Conservation (phyloP, 176 grass and related monocot species). For the Carex littledalei region DNA sequence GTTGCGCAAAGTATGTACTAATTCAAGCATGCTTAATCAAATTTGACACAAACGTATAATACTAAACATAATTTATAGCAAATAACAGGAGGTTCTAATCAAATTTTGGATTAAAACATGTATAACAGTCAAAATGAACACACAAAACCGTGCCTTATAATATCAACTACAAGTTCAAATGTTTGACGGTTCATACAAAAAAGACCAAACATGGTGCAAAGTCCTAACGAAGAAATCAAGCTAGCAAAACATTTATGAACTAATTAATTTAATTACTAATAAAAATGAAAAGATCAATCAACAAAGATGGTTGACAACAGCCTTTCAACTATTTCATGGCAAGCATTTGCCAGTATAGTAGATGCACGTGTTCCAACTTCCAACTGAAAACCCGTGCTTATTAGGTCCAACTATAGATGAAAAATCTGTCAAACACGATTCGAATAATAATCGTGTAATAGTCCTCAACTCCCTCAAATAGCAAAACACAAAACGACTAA, state of each 20-base stretch:
- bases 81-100: not conserved
- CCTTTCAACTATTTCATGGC: not conserved
- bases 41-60: not conserved
- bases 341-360: not conserved
- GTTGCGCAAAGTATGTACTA: not conserved
- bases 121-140: not conserved
- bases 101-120: not conserved
- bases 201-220: not conserved
- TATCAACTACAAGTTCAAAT: not conserved
- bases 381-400: not conserved
- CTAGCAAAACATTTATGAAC: not conserved
- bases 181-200: too few species aligned
- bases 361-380: not conserved
- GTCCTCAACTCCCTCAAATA: not conserved
- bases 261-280: not conserved
- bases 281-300: not conserved
- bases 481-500: not conserved
- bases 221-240: too few species aligned
- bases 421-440: not conserved
- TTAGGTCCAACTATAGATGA: not conserved
- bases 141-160: not conserved
- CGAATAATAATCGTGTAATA: not conserved
- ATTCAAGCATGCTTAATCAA: not conserved
- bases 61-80: not conserved
- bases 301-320: not conserved